Conservation (phyloP, 768 basidiomycete genomes). For the Paxillus rubicundulus region DNA sequence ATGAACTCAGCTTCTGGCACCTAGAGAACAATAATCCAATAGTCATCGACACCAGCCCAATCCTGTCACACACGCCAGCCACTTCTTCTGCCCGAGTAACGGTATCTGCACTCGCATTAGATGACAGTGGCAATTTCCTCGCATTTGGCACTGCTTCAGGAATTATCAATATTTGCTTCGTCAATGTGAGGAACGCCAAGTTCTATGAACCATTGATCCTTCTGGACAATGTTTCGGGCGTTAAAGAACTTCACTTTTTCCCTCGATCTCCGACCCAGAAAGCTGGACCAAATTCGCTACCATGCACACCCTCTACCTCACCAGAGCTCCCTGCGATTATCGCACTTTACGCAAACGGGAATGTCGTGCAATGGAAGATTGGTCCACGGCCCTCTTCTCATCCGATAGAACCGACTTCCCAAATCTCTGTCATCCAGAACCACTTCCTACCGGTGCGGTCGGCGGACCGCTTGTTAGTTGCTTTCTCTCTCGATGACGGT, state of each 20-base stretch:
- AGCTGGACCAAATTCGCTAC: slow-evolving; percentile 10
- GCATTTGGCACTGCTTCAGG: slow-evolving; percentile 75
- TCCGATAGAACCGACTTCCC: slow-evolving; percentile 45
- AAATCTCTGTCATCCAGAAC: slow-evolving; percentile 44
- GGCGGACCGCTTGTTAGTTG: slow-evolving; percentile 48
- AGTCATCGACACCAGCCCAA: slow-evolving; percentile 49
- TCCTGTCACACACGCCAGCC: slow-evolving; percentile 49
- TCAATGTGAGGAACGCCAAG: slow-evolving; percentile 40
- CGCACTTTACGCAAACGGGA: slow-evolving; percentile 58
- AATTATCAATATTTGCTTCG: slow-evolving; percentile 58
- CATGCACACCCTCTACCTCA: slow-evolving; percentile 8
- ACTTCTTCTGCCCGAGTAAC: slow-evolving; percentile 48
- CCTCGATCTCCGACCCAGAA: slow-evolving; percentile 14
- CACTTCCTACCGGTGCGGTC: slow-evolving; percentile 48
- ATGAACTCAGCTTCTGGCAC: slow-evolving; percentile 73
- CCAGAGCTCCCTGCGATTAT: slow-evolving; percentile 33
- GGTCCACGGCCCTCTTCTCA: slow-evolving; percentile 21
- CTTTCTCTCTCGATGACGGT: slow-evolving; percentile 66
- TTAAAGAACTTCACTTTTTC: slow-evolving; percentile 54
- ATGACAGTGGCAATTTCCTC: slow-evolving; percentile 56
- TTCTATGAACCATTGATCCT: slow-evolving; percentile 42
- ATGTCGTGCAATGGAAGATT: slow-evolving; percentile 50
- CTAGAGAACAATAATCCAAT: slow-evolving; percentile 41
- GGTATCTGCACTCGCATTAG: slow-evolving; percentile 61
- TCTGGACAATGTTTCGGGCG: slow-evolving; percentile 44